Base-by-base conservation (phyloP, 169 alveolate species). In the Plasmodium ovale region DNA sequence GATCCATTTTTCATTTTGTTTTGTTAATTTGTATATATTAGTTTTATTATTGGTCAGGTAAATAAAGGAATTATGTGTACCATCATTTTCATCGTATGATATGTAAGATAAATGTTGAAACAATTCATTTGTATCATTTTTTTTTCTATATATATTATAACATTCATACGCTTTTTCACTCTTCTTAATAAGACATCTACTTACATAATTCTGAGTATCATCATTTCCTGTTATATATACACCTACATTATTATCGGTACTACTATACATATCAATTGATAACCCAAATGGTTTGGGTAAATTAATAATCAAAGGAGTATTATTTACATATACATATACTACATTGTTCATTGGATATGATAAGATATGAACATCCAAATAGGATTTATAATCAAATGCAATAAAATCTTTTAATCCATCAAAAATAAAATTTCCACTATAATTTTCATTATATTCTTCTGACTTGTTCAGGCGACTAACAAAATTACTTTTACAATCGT, bases 211-310 rank as follows among this genome's bases (percentile, higher is more conserved):
- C 5, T 82, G n/a, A 0, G 21, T 25, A 2, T 82, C 85, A 53
- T 82, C 90, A 53, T 59, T 82, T 51, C 90, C 82, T n/a, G 90
- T 42, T 19, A 82, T 35, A 59, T 82, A 82, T 6, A 82, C 25
- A 0, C 53, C 25, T 3, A 82, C 49, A 6, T 16, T 42, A 3
- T 23, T 31, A 14, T 82, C 72, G 2, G 72, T 31, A 14, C 85
- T 82, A 60, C 37, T 82, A 31, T 67, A 39, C 2, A 4, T 23
- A 2, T 82, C 90, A n/a, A 82, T 67, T 0, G 73, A 19, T 37
- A 82, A 31, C 2, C 90, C 90, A 33, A 51, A 82, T 35, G 90
- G 90, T 0, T 64, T 25, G 0, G 90, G 90, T 19, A 82, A 25
- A 42, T 35, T 82, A 0, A 82, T 64, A 10, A n/a, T 65, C 39